Evolutionary conservation across 225 moss, liverwort and hornwort species (phyloP), one percentile per base, ranked within the genome.

Genomic region (Pseudoscleropodium purum): DNA sequence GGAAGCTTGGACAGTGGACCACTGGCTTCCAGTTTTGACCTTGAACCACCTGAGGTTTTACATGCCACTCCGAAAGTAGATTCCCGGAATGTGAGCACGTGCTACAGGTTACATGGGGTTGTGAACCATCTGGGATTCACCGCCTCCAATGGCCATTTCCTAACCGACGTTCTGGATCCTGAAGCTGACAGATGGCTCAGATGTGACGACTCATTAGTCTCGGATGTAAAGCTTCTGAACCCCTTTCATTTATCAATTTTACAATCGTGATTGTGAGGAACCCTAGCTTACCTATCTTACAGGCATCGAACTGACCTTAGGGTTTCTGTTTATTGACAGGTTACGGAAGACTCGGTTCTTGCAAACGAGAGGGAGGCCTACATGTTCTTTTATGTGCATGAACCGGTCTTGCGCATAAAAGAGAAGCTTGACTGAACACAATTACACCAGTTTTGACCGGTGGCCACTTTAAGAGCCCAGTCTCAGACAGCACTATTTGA

Each of bases 321-420:
- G 43, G 25, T 47, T 9, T 15, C 14, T 31, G 1, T 86, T 67
- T 15, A 51, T 75, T 21, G 39, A 76, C 91, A 94, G 94, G 89
- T 89, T 20, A 47, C 87, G 26, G 92, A 93, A 57, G 90, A 94
- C 68, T 79, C 85, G 0, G 93, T 94, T 75, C 51, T 93, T 70
- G 87, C 90, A 60, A 90, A 92, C 25, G 91, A 89, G 65, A 87
- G 91, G 84, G 92, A 92, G 83, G 92, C 94, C 13, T 94, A 94
- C 75, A 93, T 94, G 94, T 94, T 93, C 64, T 93, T 93, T 52
- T 94, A 94, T n/a, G 93, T 94, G 64, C 92, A 94, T 86, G 93
- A 94, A 54, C 87, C 91, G 23, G 54, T 18, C 33, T 33, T 13
- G 18, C 26, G 18, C 61, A 31, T 29, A 6, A 62, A 70, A 15